These are phyloP conservation scores for Plasmodium gonderi DNA, from an alignment of 169 alveolate species.

Conservation along the genomic window DNA sequence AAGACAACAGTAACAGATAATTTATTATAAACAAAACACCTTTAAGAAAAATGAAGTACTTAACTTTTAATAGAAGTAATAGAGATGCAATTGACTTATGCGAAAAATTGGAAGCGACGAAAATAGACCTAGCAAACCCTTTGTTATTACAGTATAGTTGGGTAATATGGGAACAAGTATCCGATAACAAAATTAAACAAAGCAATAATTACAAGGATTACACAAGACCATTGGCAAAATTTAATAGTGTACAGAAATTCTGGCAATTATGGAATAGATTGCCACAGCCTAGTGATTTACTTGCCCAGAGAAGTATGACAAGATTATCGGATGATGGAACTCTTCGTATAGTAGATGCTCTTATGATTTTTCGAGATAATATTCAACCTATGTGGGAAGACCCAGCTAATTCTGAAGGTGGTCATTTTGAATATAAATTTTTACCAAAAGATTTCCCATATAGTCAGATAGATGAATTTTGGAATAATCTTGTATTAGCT, in stretches of 20 bases:
- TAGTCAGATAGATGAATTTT: slow-evolving; percentile 84
- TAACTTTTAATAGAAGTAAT: slow-evolving; percentile 59
- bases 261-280: slow-evolving; percentile 86
- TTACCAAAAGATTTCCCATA: slow-evolving; percentile 83
- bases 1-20: background rate
- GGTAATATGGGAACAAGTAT: slow-evolving; percentile 90
- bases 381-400: slow-evolving; percentile 92
- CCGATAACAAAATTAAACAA: slow-evolving; percentile 79
- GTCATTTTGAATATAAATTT: slow-evolving; percentile 88
- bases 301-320: slow-evolving; percentile 78
- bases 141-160: slow-evolving; percentile 86
- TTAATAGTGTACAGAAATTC: slow-evolving; percentile 86
- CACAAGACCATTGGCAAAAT: slow-evolving; percentile 88
- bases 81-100: slow-evolving; percentile 58
- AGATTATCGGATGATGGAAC: slow-evolving; percentile 82
- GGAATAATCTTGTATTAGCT: slow-evolving; percentile 88
- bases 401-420: slow-evolving; percentile 87
- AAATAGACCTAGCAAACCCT: slow-evolving; percentile 67
- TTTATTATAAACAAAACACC: background rate
- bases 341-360: slow-evolving; percentile 84
- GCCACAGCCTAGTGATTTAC: slow-evolving; percentile 86
- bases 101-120: slow-evolving; percentile 66
- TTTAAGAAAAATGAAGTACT: slow-evolving; percentile 43
- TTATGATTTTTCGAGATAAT: slow-evolving; percentile 86
- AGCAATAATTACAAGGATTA: slow-evolving; percentile 85